Percentiles rank a stretch among this genome's conserved stretches.
Conservation (phyloP, 352 stramenopile species). For the Phytophthora meadii region DNA sequence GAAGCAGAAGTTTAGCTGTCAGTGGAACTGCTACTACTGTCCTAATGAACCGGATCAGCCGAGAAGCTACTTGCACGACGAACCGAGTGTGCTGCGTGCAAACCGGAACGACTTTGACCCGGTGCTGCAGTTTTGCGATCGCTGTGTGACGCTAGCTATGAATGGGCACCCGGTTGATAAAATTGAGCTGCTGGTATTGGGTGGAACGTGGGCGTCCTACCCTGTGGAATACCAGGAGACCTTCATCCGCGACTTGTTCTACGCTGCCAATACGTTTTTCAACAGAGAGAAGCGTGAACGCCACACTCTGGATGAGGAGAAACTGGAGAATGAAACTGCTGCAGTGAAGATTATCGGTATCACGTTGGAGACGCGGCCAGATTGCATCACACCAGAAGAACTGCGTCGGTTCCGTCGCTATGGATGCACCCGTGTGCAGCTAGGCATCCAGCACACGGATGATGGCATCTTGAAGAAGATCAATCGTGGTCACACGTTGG, state of each 20-base stretch:
- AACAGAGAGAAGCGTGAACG: constrained; percentile 72
- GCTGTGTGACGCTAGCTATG: constrained; percentile 89
- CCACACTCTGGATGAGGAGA: constrained; percentile 86
- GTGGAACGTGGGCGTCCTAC: constrained; percentile 94
- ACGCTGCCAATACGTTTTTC: constrained; percentile 93
- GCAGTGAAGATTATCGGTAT: constrained; percentile 92
- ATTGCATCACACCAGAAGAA: constrained; percentile 92
- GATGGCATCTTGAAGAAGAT: constrained; percentile 92
- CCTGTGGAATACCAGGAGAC: constrained; percentile 90
- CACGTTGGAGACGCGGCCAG: constrained; percentile 89
- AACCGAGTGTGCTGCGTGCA: constrained; percentile 92
- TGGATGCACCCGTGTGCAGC: constrained; percentile 88
- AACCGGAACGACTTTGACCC: constrained; percentile 93
- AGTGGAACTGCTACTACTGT: constrained; percentile 97
- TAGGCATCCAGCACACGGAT: constrained; percentile 94
- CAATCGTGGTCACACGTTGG: constrained; percentile 86
- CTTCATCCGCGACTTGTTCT: constrained; percentile 94
- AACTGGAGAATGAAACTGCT: constrained; percentile 87
- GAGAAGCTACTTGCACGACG: constrained; percentile 93
- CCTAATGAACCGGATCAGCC: constrained; percentile 93
- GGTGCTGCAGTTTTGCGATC: constrained; percentile 92
- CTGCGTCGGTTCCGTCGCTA: constrained; percentile 84
- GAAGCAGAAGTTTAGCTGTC: constrained; percentile 93
- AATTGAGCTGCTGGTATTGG: constrained; percentile 92
- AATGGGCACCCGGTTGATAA: constrained; percentile 94